Percentiles rank a stretch among this genome's conserved stretches.
Evolutionary conservation across 1,284 basidiomycete species (phyloP).

Genomic region (Sparassis latifolia): DNA sequence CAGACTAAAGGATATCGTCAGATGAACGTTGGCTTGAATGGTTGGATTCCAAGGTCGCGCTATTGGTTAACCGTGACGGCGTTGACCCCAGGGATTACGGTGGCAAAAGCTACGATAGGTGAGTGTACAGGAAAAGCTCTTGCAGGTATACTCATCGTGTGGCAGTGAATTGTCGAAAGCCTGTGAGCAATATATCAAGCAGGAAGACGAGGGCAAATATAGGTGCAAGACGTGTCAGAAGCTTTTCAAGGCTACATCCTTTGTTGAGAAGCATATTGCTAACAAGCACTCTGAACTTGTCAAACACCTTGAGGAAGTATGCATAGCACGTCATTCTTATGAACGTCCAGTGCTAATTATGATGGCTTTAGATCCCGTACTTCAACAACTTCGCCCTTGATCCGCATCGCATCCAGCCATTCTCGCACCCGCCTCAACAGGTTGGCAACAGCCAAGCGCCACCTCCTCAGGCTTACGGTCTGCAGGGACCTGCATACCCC

Average conservation of each 20-base stretch:
- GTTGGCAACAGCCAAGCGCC: constrained; percentile 59
- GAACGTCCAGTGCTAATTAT: background rate
- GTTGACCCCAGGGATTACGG: constrained; percentile 84
- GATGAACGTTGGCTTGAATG: constrained; percentile 86
- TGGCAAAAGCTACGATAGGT: constrained; percentile 88
- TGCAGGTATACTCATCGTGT: constrained; percentile 6
- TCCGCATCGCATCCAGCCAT: constrained; percentile 86
- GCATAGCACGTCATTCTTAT: constrained; percentile 5
- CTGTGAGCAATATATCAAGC: constrained; percentile 76
- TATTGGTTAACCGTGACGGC: constrained; percentile 67
- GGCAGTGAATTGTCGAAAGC: constrained; percentile 74
- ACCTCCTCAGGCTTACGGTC: constrained; percentile 74
- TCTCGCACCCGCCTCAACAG: constrained; percentile 64
- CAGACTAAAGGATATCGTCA: constrained; percentile 18
- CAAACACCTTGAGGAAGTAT: constrained; percentile 70
- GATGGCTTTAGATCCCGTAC: constrained; percentile 58
- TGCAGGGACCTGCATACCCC: constrained; percentile 53
- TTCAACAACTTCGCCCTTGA: constrained; percentile 94
- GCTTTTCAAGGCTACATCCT: constrained; percentile 91
- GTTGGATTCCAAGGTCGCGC: constrained; percentile 77
- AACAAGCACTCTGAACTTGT: constrained; percentile 85
- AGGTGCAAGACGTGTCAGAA: constrained; percentile 93
- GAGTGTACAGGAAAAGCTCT: constrained; percentile 26
- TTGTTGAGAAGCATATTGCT: constrained; percentile 91
- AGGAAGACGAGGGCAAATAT: constrained; percentile 93